Base-by-base conservation (phyloP, 1,284 basidiomycete species). In the Trichosporon sp. region DNA sequence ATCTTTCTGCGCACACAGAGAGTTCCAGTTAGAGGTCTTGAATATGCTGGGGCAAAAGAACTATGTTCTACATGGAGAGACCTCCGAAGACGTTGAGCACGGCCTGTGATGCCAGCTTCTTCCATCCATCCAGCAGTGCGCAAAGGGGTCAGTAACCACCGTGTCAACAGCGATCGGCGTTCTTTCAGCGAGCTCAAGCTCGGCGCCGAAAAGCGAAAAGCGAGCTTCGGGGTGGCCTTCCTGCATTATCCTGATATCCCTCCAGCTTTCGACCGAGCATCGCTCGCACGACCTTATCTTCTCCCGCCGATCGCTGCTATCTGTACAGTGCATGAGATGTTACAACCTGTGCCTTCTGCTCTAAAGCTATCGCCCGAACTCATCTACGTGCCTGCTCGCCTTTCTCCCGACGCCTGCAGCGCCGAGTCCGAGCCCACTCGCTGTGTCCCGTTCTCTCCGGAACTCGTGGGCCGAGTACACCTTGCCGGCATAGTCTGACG, bases 401-500 rank as follows among this genome's bases (percentile, higher is more conserved):
- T 73, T 73, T 0, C 72, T 44, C n/a, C 72, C 72, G 1, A 67
- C 68, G n/a, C 72, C 66, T 2, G 68, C 29, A 2, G 67, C 56
- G 7, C 70, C 70, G 13, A 71, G 62, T 3, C 72, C 70, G 2
- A 73, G 65, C 9, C 72, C 72, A 11, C 42, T 60, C n/a, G 64
- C 68, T 2, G 68, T 68, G 29, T 73, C 72, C 29, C 72, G 35
- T 56, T 73, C 72, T 5, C 68, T 64, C 31, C 72, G 35, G 56
- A 73, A 73, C 68, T 73, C 72, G 68, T 73, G 70, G 35, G 70
- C 68, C 21, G 72, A 73, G 60, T 73, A 73, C n/a, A 73, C 72
- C 25, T 73, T 73, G 58, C 72, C 72, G 2, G 70, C 72, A 9
- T 71, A 73, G 62, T 71, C 68, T 13, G 66, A 68, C 6, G 72